Conservation (phyloP, 331 rosid genomes). For the Malus hybrid region DNA sequence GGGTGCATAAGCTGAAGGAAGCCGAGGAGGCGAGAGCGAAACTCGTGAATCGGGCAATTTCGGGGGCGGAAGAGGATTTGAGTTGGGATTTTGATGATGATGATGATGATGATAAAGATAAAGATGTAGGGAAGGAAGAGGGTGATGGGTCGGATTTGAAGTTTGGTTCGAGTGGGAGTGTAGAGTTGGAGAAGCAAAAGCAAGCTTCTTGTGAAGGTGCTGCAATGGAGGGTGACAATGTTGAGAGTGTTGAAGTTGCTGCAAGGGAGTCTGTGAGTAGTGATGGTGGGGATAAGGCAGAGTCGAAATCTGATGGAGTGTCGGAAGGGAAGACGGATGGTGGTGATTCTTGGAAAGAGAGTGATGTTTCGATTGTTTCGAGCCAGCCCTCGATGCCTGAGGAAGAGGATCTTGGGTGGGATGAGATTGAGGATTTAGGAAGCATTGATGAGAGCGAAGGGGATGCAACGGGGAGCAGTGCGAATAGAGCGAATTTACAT, state of each 20-base stretch:
- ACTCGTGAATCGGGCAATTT: slow-evolving; percentile 73
- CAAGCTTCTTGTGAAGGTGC: slow-evolving; percentile 8
- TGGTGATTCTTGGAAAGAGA: slow-evolving; percentile 57
- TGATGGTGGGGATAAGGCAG: slow-evolving; percentile 27
- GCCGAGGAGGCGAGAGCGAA: slow-evolving; percentile 73
- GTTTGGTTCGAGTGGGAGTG: slow-evolving; percentile 20
- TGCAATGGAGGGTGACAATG: slow-evolving; percentile 1
- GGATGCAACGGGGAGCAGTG: slow-evolving; percentile 22
- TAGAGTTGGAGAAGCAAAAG: slow-evolving; percentile 3
- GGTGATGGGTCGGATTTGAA: slow-evolving; percentile 20
- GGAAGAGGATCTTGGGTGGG: slow-evolving; percentile 90
- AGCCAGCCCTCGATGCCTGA: slow-evolving; percentile 64
- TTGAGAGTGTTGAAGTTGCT: slow-evolving; percentile 13
- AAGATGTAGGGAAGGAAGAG: background rate
- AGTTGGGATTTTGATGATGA: slow-evolving; percentile 92
- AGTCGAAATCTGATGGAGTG: slow-evolving; percentile 26
- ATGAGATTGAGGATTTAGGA: slow-evolving; percentile 73
- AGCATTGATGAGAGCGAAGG: slow-evolving; percentile 54
- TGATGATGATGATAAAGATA: slow-evolving; percentile 14
- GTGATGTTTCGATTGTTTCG: slow-evolving; percentile 82
- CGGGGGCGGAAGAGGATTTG: slow-evolving; percentile 75
- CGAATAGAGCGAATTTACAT: slow-evolving; percentile 38
- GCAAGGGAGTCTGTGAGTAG: slow-evolving; percentile 19
- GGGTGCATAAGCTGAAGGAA: slow-evolving; percentile 56
- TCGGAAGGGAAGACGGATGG: slow-evolving; percentile 41